Evolutionary conservation across 768 basidiomycete genomes (phyloP).

Genomic region (Tylopilus subfusipes): DNA sequence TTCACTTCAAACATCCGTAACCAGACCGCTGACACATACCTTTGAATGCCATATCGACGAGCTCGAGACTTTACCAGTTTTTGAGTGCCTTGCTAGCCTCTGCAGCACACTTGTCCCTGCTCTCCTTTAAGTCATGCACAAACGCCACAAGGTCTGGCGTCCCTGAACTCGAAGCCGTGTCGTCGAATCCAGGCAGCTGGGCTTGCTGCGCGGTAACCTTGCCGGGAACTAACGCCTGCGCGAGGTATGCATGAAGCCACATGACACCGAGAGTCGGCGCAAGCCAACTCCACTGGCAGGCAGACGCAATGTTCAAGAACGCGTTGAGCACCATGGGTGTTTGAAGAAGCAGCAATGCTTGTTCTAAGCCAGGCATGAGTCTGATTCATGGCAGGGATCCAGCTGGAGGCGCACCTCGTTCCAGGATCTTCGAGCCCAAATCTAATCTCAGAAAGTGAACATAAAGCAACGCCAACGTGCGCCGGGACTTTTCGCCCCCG

Average conservation of each 20-base stretch:
- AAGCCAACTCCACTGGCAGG: conserved; percentile 94
- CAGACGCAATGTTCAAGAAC: conserved; percentile 73
- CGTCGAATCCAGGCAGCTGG: conserved; percentile 74
- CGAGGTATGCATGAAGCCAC: conserved; percentile 77
- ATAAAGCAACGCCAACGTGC: conserved; percentile 73
- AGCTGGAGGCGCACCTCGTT: conserved; percentile 51
- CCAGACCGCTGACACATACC: conserved; percentile 43
- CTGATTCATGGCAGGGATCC: background rate
- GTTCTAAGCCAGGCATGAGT: conserved; percentile 48
- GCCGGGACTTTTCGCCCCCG: conserved; percentile 33
- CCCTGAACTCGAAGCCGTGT: conserved; percentile 30
- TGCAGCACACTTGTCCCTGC: conserved; percentile 12
- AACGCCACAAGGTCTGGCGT: conserved; percentile 17
- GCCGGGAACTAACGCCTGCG: conserved; percentile 78
- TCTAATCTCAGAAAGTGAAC: conserved; percentile 76
- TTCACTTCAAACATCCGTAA: background rate
- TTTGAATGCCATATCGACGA: conserved; percentile 82
- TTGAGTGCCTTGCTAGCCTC: conserved; percentile 53
- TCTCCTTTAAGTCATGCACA: conserved; percentile 17
- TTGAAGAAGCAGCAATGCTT: conserved; percentile 65
- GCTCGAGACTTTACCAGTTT: conserved; percentile 71
- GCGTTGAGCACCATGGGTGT: conserved; percentile 73
- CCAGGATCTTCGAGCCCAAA: conserved; percentile 49
- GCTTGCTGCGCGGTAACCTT: conserved; percentile 48
- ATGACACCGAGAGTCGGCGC: conserved; percentile 71